Base-by-base conservation (phyloP, 495 filamentous ascomycete genomes). In the Melanomma pulvis-pyrius region DNA sequence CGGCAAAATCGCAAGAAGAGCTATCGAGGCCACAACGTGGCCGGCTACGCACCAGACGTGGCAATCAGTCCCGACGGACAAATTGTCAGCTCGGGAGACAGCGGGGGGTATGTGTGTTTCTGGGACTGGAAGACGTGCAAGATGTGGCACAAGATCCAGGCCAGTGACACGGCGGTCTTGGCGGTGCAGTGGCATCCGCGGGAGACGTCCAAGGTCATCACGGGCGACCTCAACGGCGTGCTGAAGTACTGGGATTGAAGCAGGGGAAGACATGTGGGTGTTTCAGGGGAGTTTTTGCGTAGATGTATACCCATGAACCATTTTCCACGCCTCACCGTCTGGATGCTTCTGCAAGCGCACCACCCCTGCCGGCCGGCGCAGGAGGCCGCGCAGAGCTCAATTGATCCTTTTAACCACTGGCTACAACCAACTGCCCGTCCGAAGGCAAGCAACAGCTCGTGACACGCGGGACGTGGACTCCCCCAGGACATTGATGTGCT, bases 41-140 rank as follows among this genome's bases (percentile, higher is more conserved):
- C 93, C 0, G 94, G 94, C 15, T 96, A 96, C 73, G 92, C 89
- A 26, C 90, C 97, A 70, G 94, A 96, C 71, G 82, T 98, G 52
- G 87, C 87, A 41, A 88, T 93, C 76, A 90, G 86, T 60, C 94
- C 94, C 0, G 94, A 97, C 73, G 94, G 94, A 2, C 90, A 93
- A 73, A 92, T 97, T 73, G 81, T 98, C 54, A 86, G 82, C 13
- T 88, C 83, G 34, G 94, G 94, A 59, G 96, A 98, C 75, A 88
- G 82, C 41, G 92, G 82, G 41, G 94, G 94, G 24, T 97, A 84
- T 70, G 87, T 93, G 48, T 97, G 91, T 77, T 97, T 96, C 79
- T 98, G 93, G 93, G 93, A 97, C 76, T 98, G 91, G 87, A 98
- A 98, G 86, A 97, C 92, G 39, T 92, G 93, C 72, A 98, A 96